Evolutionary conservation across 768 basidiomycete genomes (phyloP).

Genomic region (Suillus clintonianus): DNA sequence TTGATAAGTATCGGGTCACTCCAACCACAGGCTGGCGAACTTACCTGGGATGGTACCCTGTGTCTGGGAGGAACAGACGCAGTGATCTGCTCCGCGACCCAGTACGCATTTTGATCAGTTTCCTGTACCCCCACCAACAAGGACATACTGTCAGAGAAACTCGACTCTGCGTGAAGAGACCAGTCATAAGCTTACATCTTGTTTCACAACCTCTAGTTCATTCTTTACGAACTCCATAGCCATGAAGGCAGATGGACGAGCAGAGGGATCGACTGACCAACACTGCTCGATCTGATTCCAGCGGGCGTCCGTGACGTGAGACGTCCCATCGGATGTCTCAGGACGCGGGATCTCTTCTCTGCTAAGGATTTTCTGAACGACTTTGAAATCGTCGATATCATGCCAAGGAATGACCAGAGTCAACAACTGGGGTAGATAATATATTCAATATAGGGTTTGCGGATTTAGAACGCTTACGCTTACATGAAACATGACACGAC

Average conservation of each 20-base stretch:
- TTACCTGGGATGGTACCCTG: neutral
- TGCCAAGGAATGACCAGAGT: neutral
- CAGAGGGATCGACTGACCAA: neutral
- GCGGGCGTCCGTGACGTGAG: neutral
- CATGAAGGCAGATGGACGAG: neutral
- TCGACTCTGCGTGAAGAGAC: neutral
- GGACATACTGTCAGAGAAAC: neutral
- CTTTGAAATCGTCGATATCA: neutral
- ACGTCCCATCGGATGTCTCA: neutral
- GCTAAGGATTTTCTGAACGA: conserved; percentile 1
- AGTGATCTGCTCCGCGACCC: neutral
- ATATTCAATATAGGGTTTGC: no score
- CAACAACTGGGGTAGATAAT: neutral
- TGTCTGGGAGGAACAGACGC: neutral
- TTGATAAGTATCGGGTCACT: neutral
- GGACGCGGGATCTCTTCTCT: neutral
- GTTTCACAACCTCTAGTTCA: neutral
- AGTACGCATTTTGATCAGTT: neutral
- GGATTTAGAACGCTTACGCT: neutral
- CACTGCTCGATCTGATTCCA: neutral
- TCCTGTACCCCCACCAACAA: neutral
- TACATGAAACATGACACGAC: conserved; percentile 23
- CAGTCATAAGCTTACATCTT: neutral
- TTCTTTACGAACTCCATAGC: neutral
- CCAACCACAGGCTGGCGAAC: neutral